Base-by-base conservation (phyloP, 169 alveolate species). In the Besnoitia besnoiti region DNA sequence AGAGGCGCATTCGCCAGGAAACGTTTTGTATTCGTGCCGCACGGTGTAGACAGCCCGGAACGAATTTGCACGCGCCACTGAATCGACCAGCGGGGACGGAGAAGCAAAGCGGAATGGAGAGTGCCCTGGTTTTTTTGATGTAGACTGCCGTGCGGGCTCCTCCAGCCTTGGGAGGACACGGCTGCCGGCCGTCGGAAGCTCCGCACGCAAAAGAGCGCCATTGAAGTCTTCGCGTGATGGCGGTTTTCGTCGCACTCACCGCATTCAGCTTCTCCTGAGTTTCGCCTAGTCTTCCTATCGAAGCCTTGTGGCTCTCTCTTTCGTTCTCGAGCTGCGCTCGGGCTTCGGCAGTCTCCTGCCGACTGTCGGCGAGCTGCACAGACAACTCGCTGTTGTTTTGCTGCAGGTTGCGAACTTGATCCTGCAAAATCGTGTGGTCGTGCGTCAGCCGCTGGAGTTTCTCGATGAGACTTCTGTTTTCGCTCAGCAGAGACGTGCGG, bases 381-480 rank as follows among this genome's bases (percentile, higher is more conserved):
- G 87, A 37, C 61, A 77, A 27, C 59, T 30, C 30, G 55, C 40
- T 37, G 7, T 77, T 77, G 87, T 39, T 21, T 16, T 77, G 42
- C 21, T 42, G 10, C 33, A 77, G 33, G 16, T 77, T 39, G 21
- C 59, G n/a, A 5, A 77, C 10, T 3, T 77, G 59, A 10, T 77
- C 61, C 21, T 77, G 61, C 33, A 77, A 55, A 30, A 4, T 24
- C 30, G 35, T 8, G 10, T 77, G 30, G 8, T 77, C 87, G 7
- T 77, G 44, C 30, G 87, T 77, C 35, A 77, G 35, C 3, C 40
- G 7, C 87, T 77, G 87, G 33, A 77, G 87, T 24, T 77, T 77
- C 87, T 77, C 87, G 33, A 77, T 77, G 44, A 77, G 40, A 44
- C 87, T 77, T 37, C 59, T 19, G 55, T 77, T 77, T 35, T 77